These are phyloP conservation scores for Solanum virginianum DNA, from an alignment of 257 asterid species.

Conservation along the genomic window DNA sequence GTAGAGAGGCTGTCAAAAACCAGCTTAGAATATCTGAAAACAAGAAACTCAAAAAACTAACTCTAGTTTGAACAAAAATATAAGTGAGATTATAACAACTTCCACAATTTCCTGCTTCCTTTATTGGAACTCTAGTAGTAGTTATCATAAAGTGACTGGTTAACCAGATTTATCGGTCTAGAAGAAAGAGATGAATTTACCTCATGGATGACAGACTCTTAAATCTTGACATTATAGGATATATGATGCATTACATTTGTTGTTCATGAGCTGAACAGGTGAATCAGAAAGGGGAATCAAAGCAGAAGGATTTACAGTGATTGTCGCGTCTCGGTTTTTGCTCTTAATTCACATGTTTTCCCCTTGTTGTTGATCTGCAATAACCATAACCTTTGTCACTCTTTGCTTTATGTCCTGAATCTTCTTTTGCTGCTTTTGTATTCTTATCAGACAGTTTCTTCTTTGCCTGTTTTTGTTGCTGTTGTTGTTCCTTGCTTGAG, in stretches of 20 bases:
- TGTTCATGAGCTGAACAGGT: background rate
- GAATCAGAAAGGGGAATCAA: background rate
- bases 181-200: background rate
- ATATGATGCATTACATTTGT: background rate
- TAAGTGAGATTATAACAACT: background rate
- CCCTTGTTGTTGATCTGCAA: slow-evolving; percentile 11
- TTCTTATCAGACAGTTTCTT: slow-evolving; percentile 21
- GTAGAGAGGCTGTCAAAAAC: background rate
- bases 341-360: background rate
- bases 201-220: background rate
- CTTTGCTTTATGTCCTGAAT: slow-evolving; percentile 27
- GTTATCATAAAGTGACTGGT: background rate
- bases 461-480: slow-evolving; percentile 31
- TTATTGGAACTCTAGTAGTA: background rate
- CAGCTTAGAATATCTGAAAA: background rate
- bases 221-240: background rate
- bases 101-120: background rate
- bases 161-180: background rate
- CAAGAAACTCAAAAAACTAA: background rate
- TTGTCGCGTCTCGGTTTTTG: background rate
- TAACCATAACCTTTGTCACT: slow-evolving; percentile 8
- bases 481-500: slow-evolving; percentile 24
- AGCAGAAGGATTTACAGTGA: background rate
- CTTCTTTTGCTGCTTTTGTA: slow-evolving; percentile 31
- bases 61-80: background rate